Evolutionary conservation across 192 early-diverging fungal species (phyloP).

Genomic region (Podila verticillata): DNA sequence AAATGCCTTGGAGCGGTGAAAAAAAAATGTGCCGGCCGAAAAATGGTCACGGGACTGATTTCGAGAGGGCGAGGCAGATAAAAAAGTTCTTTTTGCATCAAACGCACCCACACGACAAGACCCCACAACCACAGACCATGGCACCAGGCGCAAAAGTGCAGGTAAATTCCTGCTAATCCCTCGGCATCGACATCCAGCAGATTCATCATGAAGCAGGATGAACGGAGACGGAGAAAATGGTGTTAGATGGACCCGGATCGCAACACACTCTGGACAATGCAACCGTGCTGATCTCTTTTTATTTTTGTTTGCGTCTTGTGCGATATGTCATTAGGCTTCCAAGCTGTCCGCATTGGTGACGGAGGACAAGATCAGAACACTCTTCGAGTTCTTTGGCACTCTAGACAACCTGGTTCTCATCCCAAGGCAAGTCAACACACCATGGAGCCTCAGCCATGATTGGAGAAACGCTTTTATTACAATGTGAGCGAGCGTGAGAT

Average conservation of each 20-base stretch:
- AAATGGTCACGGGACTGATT: neutral
- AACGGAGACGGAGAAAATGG: neutral
- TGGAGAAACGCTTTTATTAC: too few species aligned
- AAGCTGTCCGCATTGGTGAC: slow-evolving; percentile 41
- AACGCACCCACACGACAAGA: neutral
- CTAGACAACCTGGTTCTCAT: slow-evolving; percentile 47
- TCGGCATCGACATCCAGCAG: neutral
- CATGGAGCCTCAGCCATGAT: neutral
- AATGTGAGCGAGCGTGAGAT: too few species aligned
- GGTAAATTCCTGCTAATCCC: slow-evolving; percentile 3
- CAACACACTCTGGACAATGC: neutral
- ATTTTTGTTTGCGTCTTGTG: too few species aligned
- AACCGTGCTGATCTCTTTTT: neutral
- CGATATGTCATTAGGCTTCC: slow-evolving; percentile 21
- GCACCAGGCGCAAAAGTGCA: slow-evolving; percentile 51
- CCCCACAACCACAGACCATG: slow-evolving; percentile 9
- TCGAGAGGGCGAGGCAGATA: neutral
- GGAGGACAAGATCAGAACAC: slow-evolving; percentile 37
- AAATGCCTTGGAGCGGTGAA: neutral
- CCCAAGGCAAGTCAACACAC: slow-evolving; percentile 24
- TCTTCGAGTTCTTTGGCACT: slow-evolving; percentile 39
- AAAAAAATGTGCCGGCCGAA: neutral
- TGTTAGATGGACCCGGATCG: neutral
- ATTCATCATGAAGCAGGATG: neutral
- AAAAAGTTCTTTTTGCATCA: neutral